phyloP scores from a whole-genome alignment of 371 early-diverging fungal genomes.

The Mucor lusitanicus region DNA sequence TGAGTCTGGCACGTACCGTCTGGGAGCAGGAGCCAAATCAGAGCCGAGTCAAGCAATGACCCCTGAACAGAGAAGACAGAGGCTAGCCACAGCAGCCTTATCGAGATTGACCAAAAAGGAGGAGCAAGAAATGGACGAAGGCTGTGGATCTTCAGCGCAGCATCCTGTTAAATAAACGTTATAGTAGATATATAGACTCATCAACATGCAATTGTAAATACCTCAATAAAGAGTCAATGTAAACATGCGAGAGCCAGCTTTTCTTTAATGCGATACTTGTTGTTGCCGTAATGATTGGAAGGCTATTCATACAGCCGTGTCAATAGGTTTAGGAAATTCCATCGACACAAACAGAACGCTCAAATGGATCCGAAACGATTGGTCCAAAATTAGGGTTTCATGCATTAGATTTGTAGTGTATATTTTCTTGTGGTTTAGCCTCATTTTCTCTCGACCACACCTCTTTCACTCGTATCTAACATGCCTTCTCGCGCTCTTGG shows the following conservation, averaged over 20 bases:
- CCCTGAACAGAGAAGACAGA: constrained; percentile 31
- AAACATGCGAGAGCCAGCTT: too few species aligned
- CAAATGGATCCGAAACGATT: too few species aligned
- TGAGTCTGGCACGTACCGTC: constrained; percentile 37
- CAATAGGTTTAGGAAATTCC: too few species aligned
- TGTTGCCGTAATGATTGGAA: too few species aligned
- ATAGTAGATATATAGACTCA: background rate
- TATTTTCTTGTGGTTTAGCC: background rate
- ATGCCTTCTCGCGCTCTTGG: constrained; percentile 21
- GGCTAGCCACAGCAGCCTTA: constrained; percentile 39
- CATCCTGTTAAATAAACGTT: background rate
- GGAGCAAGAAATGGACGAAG: constrained; percentile 54
- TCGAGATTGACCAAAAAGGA: constrained; percentile 49
- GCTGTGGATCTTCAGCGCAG: constrained; percentile 39
- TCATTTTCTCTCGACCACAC: background rate
- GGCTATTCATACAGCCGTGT: too few species aligned
- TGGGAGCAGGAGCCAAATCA: constrained; percentile 21
- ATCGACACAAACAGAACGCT: too few species aligned
- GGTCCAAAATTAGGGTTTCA: too few species aligned
- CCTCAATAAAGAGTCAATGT: too few species aligned
- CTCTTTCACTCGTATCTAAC: background rate
- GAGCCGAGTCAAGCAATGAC: background rate
- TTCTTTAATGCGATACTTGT: too few species aligned
- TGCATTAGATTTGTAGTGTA: too few species aligned
- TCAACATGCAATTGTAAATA: background rate